A percentile compares a stretch with the other conserved stretches of the same genome.
phyloP scores from a whole-genome alignment of 2,329 filamentous ascomycete genomes.

The Sclerotinia minor region DNA sequence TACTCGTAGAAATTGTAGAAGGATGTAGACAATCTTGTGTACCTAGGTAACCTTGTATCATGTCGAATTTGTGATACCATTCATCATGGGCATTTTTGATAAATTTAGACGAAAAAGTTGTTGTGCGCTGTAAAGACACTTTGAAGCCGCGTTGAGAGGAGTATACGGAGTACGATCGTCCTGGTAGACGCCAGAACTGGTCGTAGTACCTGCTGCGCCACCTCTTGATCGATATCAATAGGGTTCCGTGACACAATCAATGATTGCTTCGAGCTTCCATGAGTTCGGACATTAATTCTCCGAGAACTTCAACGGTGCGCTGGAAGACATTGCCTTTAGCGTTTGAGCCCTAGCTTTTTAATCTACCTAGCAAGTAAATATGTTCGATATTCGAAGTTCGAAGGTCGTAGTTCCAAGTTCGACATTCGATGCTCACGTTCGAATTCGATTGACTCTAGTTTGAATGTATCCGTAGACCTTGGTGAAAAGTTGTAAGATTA shows the following conservation, averaged over 20 bases:
- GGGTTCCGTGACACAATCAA: constrained; percentile 18
- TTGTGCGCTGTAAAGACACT: neutral
- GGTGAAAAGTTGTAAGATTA: neutral
- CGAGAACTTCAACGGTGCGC: constrained; percentile 3
- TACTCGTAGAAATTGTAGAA: neutral
- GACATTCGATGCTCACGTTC: no score
- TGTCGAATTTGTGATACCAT: neutral
- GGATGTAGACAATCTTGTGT: neutral
- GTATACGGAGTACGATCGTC: constrained; percentile 20
- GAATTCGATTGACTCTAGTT: neutral
- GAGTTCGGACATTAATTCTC: constrained; percentile 24
- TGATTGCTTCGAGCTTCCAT: constrained; percentile 18
- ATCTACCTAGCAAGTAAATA: neutral
- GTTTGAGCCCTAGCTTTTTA: neutral
- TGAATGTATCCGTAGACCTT: neutral
- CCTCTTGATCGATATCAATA: constrained; percentile 7
- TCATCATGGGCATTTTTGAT: neutral
- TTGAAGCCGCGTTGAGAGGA: constrained; percentile 5
- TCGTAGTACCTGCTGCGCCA: constrained; percentile 4
- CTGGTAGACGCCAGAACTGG: constrained; percentile 11
- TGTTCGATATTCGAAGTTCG: neutral
- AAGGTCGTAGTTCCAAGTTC: no score
- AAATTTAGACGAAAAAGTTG: neutral
- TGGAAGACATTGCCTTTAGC: neutral
- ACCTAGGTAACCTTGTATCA: neutral